These are phyloP conservation scores for Fusarium ambrosium DNA, from an alignment of 2,329 filamentous ascomycete species.

Conservation along the genomic window DNA sequence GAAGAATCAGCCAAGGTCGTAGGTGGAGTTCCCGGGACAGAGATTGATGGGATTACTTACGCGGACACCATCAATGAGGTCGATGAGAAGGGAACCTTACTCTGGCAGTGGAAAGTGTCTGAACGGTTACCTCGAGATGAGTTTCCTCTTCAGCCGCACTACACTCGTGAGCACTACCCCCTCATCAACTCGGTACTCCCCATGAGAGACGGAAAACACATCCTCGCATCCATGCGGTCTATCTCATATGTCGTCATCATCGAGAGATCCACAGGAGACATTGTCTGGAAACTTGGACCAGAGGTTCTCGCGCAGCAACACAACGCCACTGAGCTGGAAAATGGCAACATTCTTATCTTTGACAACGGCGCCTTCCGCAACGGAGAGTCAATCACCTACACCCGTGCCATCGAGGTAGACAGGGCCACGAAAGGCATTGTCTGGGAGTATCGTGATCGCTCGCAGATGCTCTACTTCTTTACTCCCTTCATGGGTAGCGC, in stretches of 20 bases:
- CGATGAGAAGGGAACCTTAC: conserved; percentile 37
- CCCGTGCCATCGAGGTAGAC: conserved; percentile 46
- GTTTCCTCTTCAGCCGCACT: conserved; percentile 48
- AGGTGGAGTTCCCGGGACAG: conserved; percentile 44
- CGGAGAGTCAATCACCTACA: conserved; percentile 48
- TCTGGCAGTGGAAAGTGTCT: conserved; percentile 50
- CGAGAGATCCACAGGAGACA: conserved; percentile 43
- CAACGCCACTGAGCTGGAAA: conserved; percentile 48
- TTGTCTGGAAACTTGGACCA: conserved; percentile 46
- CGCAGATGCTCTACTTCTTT: conserved; percentile 49
- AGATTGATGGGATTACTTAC: conserved; percentile 47
- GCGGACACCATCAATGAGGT: conserved; percentile 50
- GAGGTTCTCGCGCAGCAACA: conserved; percentile 48
- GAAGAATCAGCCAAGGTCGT: conserved; percentile 47
- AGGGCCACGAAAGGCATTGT: conserved; percentile 41
- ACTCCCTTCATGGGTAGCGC: conserved; percentile 51
- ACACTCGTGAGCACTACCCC: conserved; percentile 50
- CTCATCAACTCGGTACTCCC: conserved; percentile 50
- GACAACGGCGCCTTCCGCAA: conserved; percentile 48
- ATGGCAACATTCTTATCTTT: conserved; percentile 51
- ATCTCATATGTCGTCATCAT: conserved; percentile 49
- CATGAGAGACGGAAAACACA: conserved; percentile 46
- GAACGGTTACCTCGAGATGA: conserved; percentile 44
- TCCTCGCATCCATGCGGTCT: conserved; percentile 48
- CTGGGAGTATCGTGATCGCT: conserved; percentile 49